These are phyloP conservation scores for Leccinum subrobustum DNA, from an alignment of 1,284 basidiomycete genomes.

Conservation along the genomic window DNA sequence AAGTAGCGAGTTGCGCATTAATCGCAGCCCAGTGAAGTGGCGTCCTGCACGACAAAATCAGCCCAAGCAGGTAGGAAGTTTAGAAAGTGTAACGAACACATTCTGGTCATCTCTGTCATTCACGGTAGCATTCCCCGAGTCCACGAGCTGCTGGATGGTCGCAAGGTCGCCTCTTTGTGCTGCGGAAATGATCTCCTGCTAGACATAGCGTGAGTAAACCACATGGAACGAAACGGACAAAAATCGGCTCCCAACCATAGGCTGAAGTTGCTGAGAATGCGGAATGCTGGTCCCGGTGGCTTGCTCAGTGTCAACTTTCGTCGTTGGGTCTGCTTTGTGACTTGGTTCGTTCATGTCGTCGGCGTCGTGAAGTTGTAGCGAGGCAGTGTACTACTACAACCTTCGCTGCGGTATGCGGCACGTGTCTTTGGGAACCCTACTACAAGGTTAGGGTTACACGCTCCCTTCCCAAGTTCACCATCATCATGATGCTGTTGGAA, in stretches of 20 bases:
- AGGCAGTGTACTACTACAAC: background rate
- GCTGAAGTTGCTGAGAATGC: slow-evolving; percentile 24
- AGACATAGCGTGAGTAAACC: slow-evolving; percentile 12
- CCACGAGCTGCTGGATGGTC: slow-evolving; percentile 66
- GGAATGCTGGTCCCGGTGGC: slow-evolving; percentile 31
- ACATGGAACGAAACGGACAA: background rate
- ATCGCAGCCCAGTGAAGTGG: slow-evolving; percentile 98
- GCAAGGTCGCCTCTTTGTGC: slow-evolving; percentile 85
- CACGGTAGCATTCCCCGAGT: slow-evolving; percentile 70
- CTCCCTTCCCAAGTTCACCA: slow-evolving; percentile 1
- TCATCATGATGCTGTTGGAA: slow-evolving; percentile 16
- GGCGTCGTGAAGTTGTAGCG: slow-evolving; percentile 11
- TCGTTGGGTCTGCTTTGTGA: slow-evolving; percentile 34
- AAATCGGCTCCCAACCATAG: slow-evolving; percentile 20
- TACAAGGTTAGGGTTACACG: slow-evolving; percentile 30
- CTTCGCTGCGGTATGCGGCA: background rate
- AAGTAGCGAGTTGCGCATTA: slow-evolving; percentile 81
- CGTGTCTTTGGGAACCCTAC: slow-evolving; percentile 26
- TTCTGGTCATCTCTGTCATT: slow-evolving; percentile 87
- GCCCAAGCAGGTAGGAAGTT: background rate
- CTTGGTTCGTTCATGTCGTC: slow-evolving; percentile 33
- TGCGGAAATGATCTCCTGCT: slow-evolving; percentile 74
- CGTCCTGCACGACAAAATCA: slow-evolving; percentile 42
- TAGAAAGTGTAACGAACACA: slow-evolving; percentile 46
- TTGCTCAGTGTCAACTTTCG: slow-evolving; percentile 30